phyloP scores from a whole-genome alignment of 257 asterid species.

The Nyctanthes arbortristis region DNA sequence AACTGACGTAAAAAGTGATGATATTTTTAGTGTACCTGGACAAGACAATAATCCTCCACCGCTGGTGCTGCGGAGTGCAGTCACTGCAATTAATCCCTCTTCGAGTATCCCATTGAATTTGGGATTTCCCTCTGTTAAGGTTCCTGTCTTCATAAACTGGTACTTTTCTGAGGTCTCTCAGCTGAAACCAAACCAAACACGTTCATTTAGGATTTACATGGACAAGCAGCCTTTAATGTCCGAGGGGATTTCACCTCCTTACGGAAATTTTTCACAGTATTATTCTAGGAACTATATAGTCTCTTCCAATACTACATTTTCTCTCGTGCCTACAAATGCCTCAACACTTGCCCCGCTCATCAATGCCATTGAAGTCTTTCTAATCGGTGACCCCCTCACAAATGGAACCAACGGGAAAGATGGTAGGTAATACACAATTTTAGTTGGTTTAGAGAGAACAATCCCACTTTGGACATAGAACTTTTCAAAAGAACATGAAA shows the following conservation, averaged over 20 bases:
- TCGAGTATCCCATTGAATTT: constrained; percentile 19
- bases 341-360: constrained; percentile 70
- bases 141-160: constrained; percentile 37
- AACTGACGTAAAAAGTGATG: constrained; percentile 22
- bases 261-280: constrained; percentile 18
- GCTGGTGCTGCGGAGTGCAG: constrained; percentile 40
- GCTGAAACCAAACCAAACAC: constrained; percentile 29
- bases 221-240: constrained; percentile 20
- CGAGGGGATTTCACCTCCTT: constrained; percentile 43
- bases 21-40: neutral
- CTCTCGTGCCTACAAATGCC: constrained; percentile 33
- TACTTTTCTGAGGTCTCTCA: constrained; percentile 58
- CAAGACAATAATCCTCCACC: constrained; percentile 48
- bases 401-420: constrained; percentile 44
- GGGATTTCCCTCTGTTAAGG: constrained; percentile 27
- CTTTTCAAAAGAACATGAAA: too few species aligned
- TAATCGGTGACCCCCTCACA: constrained; percentile 28
- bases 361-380: constrained; percentile 56
- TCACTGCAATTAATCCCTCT: constrained; percentile 28
- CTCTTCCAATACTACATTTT: constrained; percentile 31
- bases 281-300: constrained; percentile 19
- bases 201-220: constrained; percentile 37
- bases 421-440: constrained; percentile 31
- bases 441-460: neutral
- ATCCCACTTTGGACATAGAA: neutral